These are phyloP conservation scores for Globisporangium nagaii DNA, from an alignment of 352 stramenopile species.

Conservation along the genomic window DNA sequence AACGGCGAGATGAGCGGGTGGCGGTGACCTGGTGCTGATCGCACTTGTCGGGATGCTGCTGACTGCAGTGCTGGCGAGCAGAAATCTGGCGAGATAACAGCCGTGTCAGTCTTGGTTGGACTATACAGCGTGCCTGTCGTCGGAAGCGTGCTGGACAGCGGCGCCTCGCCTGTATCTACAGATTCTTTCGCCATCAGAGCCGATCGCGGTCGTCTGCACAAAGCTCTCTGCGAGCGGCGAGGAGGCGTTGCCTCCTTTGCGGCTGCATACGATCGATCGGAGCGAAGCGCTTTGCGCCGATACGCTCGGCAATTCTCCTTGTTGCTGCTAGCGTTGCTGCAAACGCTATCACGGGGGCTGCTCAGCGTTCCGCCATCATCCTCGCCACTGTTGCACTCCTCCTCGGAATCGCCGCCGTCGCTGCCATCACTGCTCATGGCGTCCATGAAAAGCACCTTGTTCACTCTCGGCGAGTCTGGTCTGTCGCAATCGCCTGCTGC, in stretches of 20 bases:
- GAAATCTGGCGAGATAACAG: neutral
- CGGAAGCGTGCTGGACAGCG: neutral
- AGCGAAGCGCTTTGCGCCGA: constrained; percentile 25
- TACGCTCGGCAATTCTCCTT: constrained; percentile 7
- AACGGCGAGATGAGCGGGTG: constrained; percentile 10
- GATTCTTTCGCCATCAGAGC: neutral
- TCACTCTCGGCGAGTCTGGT: constrained; percentile 15
- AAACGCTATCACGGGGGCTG: neutral
- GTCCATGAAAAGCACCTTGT: constrained; percentile 23
- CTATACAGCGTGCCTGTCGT: neutral
- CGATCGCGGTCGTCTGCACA: neutral
- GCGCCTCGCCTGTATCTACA: neutral
- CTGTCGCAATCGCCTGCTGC: neutral
- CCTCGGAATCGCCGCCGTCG: constrained; percentile 21
- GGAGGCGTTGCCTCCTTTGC: constrained; percentile 18
- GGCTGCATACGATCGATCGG: constrained; percentile 19
- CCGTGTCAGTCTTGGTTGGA: neutral
- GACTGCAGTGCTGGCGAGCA: neutral
- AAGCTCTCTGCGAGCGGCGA: neutral
- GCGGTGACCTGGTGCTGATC: neutral
- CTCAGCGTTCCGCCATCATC: neutral
- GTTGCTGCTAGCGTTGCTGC: neutral
- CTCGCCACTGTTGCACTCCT: constrained; percentile 3
- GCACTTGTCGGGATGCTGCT: neutral
- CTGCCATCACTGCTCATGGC: constrained; percentile 22